phyloP scores from a whole-genome alignment of 2,329 filamentous ascomycete species.

The Alternaria metachromatica region DNA sequence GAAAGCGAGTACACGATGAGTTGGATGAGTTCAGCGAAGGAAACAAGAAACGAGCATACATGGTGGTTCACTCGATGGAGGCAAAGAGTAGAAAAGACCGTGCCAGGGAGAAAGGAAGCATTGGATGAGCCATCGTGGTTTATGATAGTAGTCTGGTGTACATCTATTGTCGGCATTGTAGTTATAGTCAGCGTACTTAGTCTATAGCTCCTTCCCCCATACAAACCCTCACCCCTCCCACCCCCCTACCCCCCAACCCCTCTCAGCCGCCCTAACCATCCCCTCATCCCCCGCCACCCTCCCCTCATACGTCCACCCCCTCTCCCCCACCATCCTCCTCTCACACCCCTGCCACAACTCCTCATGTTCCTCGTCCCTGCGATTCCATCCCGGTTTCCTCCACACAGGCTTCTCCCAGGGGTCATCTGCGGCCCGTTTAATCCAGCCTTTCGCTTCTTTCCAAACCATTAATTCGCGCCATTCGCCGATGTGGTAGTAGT shows the following conservation, averaged over 20 bases:
- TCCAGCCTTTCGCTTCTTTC: neutral
- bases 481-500: neutral
- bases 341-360: neutral
- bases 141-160: neutral
- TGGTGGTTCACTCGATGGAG: neutral
- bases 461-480: neutral
- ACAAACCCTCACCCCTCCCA: neutral
- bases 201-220: too few species aligned
- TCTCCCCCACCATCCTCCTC: neutral
- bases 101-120: rapidly evolving
- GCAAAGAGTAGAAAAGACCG: neutral
- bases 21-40: too few species aligned
- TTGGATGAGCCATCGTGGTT: neutral
- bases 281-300: neutral
- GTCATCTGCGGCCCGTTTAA: neutral
- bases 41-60: neutral
- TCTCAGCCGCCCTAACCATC: neutral
- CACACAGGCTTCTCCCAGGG: neutral
- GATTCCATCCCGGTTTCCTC: neutral
- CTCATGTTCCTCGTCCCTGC: neutral
- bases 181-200: neutral
- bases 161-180: neutral
- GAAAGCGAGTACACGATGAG: neutral
- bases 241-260: too few species aligned
- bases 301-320: too few species aligned